phyloP scores from a whole-genome alignment of 2,329 filamentous ascomycete genomes.

The Hypoxylon sp. region DNA sequence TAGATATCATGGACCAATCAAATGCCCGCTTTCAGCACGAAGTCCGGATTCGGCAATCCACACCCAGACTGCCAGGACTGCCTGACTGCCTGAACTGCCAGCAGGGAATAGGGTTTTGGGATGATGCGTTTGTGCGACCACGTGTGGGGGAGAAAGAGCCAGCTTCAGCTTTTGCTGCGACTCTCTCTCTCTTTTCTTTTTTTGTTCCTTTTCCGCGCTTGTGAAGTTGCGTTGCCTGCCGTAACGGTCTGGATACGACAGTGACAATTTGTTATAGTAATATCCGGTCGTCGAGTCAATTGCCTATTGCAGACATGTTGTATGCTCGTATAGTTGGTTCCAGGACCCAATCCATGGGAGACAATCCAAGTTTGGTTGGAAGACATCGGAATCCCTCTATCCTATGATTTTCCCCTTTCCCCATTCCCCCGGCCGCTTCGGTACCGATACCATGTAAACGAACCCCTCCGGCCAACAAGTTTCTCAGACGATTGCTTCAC shows the following conservation, averaged over 20 bases:
- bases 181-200: conserved; percentile 6
- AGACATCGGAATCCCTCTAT: background rate
- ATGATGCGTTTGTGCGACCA: conserved; percentile 26
- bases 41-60: conserved; percentile 41
- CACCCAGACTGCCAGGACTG: too few species aligned
- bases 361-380: background rate
- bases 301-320: conserved; percentile 22
- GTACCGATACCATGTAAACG: conserved; percentile 33
- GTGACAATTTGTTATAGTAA: conserved; percentile 19
- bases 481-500: conserved; percentile 22
- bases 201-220: conserved; percentile 11
- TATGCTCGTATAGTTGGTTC: conserved; percentile 4
- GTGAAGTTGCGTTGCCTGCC: conserved; percentile 22
- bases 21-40: conserved; percentile 3
- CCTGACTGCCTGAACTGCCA: too few species aligned
- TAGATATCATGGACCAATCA: conserved; percentile 27
- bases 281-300: conserved; percentile 7
- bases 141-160: conserved; percentile 29
- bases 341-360: background rate
- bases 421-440: conserved; percentile 18
- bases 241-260: conserved; percentile 2
- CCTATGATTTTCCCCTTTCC: conserved; percentile 3
- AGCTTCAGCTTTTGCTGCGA: conserved; percentile 16
- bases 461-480: conserved; percentile 27
- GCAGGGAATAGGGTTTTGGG: conserved; percentile 3